phyloP scores from a whole-genome alignment of 148 eudicot genomes.

The Pharnaceum exiguum region DNA sequence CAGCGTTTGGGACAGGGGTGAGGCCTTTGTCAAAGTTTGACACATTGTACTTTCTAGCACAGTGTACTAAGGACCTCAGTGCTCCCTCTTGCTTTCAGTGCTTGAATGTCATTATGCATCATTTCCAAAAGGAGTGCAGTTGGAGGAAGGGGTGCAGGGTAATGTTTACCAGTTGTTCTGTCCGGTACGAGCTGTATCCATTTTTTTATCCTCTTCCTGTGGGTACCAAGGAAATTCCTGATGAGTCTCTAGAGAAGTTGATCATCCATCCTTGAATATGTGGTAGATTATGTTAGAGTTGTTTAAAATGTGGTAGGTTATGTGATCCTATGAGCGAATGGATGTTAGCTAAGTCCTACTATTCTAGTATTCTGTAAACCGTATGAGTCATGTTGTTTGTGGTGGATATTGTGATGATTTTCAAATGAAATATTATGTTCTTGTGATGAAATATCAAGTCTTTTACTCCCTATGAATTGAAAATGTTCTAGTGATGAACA shows the following conservation, averaged over 20 bases:
- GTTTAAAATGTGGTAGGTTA: too few relatives aligned
- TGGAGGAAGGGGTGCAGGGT: conserved; percentile 66
- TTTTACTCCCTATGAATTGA: too few relatives aligned
- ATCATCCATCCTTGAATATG: not conserved
- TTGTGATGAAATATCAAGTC: too few relatives aligned
- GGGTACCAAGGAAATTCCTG: too few relatives aligned
- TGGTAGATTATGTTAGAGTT: too few relatives aligned
- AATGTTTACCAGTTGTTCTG: conserved; percentile 60
- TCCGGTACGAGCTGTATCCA: conserved; percentile 71
- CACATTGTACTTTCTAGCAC: conserved; percentile 59
- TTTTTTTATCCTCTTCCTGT: too few relatives aligned
- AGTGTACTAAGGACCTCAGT: conserved; percentile 70
- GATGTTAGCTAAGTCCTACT: too few relatives aligned
- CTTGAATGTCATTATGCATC: conserved; percentile 47
- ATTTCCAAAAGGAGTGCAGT: conserved; percentile 41
- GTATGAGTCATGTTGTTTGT: too few relatives aligned
- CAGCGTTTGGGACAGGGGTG: not conserved
- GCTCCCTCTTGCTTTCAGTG: conserved; percentile 53
- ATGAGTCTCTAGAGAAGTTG: not conserved
- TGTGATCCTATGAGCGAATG: not conserved
- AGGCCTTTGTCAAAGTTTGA: not conserved
- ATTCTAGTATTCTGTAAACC: too few relatives aligned
- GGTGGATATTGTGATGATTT: too few relatives aligned
- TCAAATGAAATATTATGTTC: too few relatives aligned
- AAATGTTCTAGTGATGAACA: too few relatives aligned